These are phyloP conservation scores for Kernera saxatilis DNA, from an alignment of 345 rosid genomes.

Conservation along the genomic window DNA sequence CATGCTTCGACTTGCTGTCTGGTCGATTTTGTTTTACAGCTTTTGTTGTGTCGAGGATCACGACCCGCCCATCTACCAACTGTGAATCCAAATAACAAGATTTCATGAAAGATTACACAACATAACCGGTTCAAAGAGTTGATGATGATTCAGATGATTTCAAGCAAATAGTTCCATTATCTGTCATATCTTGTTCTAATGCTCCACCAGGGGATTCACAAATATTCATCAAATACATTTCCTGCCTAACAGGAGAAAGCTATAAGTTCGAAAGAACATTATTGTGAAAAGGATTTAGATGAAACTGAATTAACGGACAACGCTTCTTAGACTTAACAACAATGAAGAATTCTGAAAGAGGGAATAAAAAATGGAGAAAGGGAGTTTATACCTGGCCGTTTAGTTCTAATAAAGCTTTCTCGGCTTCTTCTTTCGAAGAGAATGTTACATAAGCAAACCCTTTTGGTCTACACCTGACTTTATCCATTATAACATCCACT, in stretches of 20 bases:
- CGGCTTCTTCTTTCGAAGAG: conserved; percentile 40
- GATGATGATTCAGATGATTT: neutral
- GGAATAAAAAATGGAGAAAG: neutral
- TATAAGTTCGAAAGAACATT: neutral
- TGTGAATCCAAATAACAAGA: conserved; percentile 29
- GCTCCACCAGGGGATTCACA: neutral
- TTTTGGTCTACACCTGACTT: conserved; percentile 40
- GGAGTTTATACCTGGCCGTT: conserved; percentile 47
- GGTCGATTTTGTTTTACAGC: conserved; percentile 2
- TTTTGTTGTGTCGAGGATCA: conserved; percentile 38
- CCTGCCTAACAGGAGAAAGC: neutral
- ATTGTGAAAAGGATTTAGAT: neutral
- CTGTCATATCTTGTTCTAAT: neutral
- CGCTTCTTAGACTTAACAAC: neutral
- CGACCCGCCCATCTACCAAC: conserved; percentile 54
- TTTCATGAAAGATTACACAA: neutral
- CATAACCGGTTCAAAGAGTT: neutral
- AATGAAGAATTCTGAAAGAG: neutral
- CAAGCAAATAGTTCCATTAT: neutral
- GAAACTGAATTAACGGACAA: neutral
- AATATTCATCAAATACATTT: neutral
- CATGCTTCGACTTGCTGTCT: conserved; percentile 9
- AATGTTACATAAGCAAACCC: conserved; percentile 60
- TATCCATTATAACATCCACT: conserved; percentile 45
- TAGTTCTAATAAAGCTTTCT: conserved; percentile 43